Evolutionary conservation across 768 basidiomycete genomes (phyloP).

Genomic region (Pisolithus orientalis): DNA sequence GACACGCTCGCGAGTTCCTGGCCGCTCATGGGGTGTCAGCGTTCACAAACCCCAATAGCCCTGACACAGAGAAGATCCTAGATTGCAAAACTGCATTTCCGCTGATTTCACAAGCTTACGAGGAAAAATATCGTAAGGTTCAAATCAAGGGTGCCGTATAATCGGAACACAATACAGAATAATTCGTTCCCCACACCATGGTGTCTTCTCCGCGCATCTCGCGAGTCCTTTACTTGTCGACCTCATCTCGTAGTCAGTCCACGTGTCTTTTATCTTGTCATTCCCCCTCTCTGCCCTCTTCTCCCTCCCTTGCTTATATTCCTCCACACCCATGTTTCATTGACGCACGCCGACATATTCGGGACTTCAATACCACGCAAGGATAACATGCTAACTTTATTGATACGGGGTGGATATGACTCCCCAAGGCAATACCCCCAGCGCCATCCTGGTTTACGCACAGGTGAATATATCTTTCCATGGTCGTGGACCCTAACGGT

Average conservation of each 20-base stretch:
- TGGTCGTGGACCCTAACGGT: slow-evolving; percentile 1
- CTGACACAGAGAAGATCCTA: slow-evolving; percentile 58
- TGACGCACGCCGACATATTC: background rate
- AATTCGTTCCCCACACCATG: background rate
- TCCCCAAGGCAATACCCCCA: background rate
- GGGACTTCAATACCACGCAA: background rate
- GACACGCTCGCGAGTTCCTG: slow-evolving; percentile 65
- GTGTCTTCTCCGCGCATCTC: no score
- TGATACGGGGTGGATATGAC: background rate
- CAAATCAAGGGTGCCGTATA: slow-evolving; percentile 91
- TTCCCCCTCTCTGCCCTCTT: background rate
- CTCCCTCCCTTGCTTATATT: background rate
- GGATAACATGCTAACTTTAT: background rate
- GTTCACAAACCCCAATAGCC: slow-evolving; percentile 57
- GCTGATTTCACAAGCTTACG: slow-evolving; percentile 57
- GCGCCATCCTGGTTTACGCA: background rate
- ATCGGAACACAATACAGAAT: slow-evolving; percentile 2
- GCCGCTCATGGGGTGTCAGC: slow-evolving; percentile 57
- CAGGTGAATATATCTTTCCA: slow-evolving; percentile 6
- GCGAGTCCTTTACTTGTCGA: no score
- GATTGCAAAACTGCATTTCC: slow-evolving; percentile 64
- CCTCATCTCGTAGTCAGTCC: background rate
- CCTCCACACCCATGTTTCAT: slow-evolving; percentile 8
- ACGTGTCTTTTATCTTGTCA: background rate
- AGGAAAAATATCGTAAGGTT: slow-evolving; percentile 80